These are phyloP conservation scores for Incumbomyces lentus DNA, from an alignment of 2,329 filamentous ascomycete genomes.

Conservation along the genomic window DNA sequence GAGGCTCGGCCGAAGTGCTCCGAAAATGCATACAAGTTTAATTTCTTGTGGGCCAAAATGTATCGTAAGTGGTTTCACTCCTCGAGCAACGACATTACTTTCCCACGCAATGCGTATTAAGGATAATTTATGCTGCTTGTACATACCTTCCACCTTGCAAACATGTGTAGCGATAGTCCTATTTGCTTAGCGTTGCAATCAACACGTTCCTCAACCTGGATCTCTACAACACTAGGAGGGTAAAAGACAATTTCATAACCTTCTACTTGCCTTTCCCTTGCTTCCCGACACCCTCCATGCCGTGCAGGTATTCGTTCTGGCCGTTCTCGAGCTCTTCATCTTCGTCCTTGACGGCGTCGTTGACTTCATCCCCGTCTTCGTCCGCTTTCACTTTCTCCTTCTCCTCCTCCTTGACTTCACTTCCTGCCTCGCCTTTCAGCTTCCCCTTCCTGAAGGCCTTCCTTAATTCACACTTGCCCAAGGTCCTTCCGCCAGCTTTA, in stretches of 20 bases:
- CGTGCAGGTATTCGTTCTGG: slow-evolving; percentile 5
- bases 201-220: too few species aligned
- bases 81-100: too few species aligned
- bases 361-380: slow-evolving; percentile 10
- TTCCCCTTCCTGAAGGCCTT: slow-evolving; percentile 50
- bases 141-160: too few species aligned
- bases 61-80: too few species aligned
- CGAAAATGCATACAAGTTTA: too few species aligned
- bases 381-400: slow-evolving; percentile 18
- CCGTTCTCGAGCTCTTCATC: slow-evolving; percentile 6
- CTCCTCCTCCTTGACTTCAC: slow-evolving; percentile 44
- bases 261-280: background rate
- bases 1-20: too few species aligned
- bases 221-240: too few species aligned
- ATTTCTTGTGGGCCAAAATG: too few species aligned
- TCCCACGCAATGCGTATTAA: too few species aligned
- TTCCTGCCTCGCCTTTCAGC: slow-evolving; percentile 54
- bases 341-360: background rate
- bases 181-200: too few species aligned
- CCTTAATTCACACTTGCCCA: slow-evolving; percentile 51
- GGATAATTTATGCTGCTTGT: too few species aligned
- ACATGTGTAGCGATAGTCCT: too few species aligned
- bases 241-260: background rate
- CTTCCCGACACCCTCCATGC: slow-evolving; percentile 4
- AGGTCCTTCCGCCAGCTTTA: slow-evolving; percentile 45